Conservation (phyloP, 345 rosid genomes). For the Hevea brasiliensis region DNA sequence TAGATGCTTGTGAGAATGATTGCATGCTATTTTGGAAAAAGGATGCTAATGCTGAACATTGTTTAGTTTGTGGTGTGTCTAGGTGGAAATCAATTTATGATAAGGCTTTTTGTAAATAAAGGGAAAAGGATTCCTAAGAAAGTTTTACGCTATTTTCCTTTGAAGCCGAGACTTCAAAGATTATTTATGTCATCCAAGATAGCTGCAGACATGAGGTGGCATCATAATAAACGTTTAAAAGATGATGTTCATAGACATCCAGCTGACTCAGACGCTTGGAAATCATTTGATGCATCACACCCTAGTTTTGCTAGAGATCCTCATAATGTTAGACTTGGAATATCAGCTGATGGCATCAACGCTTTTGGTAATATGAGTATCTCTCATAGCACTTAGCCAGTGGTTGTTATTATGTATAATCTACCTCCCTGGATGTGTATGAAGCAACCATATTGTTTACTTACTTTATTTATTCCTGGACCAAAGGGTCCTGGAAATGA, state of each 20-base stretch:
- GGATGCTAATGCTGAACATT: not conserved
- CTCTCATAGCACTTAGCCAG: no score
- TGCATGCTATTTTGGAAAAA: not conserved
- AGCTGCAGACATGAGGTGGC: not conserved
- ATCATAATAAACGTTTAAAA: not conserved
- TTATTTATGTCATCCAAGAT: not conserved
- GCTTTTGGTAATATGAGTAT: no score
- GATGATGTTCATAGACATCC: no score
- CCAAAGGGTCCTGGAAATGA: not conserved
- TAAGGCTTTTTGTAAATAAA: no score
- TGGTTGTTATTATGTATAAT: not conserved
- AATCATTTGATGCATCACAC: no score
- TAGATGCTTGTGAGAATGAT: not conserved
- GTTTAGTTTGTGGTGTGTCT: not conserved
- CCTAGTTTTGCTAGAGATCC: no score
- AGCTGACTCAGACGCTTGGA: no score
- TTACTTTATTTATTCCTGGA: not conserved
- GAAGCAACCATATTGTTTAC: not conserved
- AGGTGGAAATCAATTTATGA: not conserved
- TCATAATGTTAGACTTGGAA: no score
- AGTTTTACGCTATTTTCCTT: not conserved
- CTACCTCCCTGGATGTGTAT: not conserved
- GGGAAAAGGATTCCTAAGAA: not conserved
- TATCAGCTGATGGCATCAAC: no score
- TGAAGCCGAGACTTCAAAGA: not conserved